These are phyloP conservation scores for Elsinoe ampelina DNA, from an alignment of 2,329 filamentous ascomycete species.

Conservation along the genomic window DNA sequence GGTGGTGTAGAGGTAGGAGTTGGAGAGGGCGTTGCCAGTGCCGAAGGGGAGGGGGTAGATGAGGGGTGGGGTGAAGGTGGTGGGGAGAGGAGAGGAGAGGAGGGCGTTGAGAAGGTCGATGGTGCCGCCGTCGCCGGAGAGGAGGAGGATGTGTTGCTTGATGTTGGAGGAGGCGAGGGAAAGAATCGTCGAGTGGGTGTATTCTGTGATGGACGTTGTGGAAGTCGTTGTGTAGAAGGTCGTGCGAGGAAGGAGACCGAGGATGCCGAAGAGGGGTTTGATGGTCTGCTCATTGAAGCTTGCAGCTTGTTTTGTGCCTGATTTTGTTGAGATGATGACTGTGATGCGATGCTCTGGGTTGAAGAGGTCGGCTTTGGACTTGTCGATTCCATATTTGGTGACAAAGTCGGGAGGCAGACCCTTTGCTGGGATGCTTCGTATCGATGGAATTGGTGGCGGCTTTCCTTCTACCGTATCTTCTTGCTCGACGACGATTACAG, in stretches of 20 bases:
- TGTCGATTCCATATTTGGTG: constrained; percentile 17
- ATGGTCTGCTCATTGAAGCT: constrained; percentile 32
- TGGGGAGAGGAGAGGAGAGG: constrained; percentile 22
- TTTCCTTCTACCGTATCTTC: not conserved
- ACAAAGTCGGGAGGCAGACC: constrained; percentile 21
- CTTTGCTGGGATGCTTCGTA: constrained; percentile 14
- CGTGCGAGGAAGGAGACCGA: constrained; percentile 29
- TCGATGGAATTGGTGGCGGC: not conserved
- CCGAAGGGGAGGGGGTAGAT: constrained; percentile 47
- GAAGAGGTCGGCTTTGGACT: constrained; percentile 11
- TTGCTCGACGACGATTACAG: constrained; percentile 9
- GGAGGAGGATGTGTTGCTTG: constrained; percentile 58
- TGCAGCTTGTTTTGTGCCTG: constrained; percentile 34
- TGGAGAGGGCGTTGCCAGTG: constrained; percentile 41
- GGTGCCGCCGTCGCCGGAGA: constrained; percentile 82
- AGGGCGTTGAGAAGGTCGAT: constrained; percentile 72
- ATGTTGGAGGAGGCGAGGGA: constrained; percentile 39
- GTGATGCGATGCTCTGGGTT: constrained; percentile 24
- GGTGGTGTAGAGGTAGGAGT: constrained; percentile 32
- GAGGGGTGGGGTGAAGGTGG: constrained; percentile 41
- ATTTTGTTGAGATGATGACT: constrained; percentile 37
- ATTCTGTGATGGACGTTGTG: constrained; percentile 53
- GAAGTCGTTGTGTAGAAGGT: constrained; percentile 51
- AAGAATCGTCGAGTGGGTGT: constrained; percentile 46
- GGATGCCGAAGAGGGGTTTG: constrained; percentile 33